Evolutionary conservation across 139 green algal genomes (phyloP), one percentile per base, ranked within the genome.

Genomic region (Haematococcus sp.): DNA sequence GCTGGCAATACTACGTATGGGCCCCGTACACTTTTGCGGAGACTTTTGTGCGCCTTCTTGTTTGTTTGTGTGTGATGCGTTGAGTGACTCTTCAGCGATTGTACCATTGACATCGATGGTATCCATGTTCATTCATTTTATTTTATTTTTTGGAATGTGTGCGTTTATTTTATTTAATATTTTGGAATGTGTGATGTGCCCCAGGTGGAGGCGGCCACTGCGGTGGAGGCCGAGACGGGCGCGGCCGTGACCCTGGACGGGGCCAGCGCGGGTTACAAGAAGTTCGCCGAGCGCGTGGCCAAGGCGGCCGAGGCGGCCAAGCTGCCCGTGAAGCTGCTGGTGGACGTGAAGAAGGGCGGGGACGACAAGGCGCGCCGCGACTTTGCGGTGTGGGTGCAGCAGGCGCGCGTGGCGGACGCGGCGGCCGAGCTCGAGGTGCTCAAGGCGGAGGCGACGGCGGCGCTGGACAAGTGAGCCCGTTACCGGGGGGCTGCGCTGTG

Each of bases 221-320:
- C 46, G 33, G 81, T 83, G 9, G 84, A 89, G 84, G 65, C 69
- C 27, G 72, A 83, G 31, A 83, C 72, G 17, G 75, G 73, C 15
- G 68, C 31, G 4, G 68, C 67, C 16, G 71, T 89, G 0, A 60
- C 61, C 2, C 66, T 87, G 54, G 81, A 89, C 59, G 80, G 72
- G 25, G 25, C 33, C 25, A 79, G 63, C 25, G 52, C 73, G 3
- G 81, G 78, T 13, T 89, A 89, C 79, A 89, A 89, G 76, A 79
- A 83, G 76, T 89, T 87, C 58, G 81, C 84, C n/a, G 71, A 75
- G 51, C 33, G 34, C 63, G 30, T 63, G 67, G 28, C 43, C 46
- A 28, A 7, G 30, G 28, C 30, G 34, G 71, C 76, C 1, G 70
- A 82, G 76, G 43, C 64, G 34, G 71, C 78, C 58, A 83, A 83